Evolutionary conservation across 2,329 filamentous ascomycete species (phyloP), one percentile per base, ranked within the genome.

Genomic region (Nothopassalora personata): DNA sequence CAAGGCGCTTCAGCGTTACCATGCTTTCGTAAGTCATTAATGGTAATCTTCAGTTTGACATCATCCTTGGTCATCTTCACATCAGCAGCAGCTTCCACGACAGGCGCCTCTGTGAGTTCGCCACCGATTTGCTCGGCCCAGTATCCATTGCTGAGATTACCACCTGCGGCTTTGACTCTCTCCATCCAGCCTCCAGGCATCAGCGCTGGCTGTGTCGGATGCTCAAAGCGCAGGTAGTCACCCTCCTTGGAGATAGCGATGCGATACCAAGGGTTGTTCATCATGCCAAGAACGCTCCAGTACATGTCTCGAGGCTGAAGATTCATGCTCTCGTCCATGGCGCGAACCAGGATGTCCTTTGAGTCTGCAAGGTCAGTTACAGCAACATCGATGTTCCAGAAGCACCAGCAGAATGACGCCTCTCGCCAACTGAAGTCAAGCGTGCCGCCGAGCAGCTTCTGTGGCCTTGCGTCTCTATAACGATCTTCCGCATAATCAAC

Each of bases 261-360:
- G 5, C 92, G 82, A 73, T 88, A 97, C 92, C 92, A 97, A 0
- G 90, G 89, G 67, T 96, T 96, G 75, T 96, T 96, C 92, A 97
- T 96, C 92, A 97, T 97, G 0, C 92, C 91, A 43, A 96, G 77
- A 1, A 96, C 91, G 60, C 86, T 91, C 92, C 92, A 97, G 76
- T 96, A 96, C 90, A 96, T 94, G 68, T 97, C 92, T 61, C 90
- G 82, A 4, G 92, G 92, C 71, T 96, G 91, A 0, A 90, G 79
- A 73, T 89, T 90, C 84, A 96, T 87, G 56, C 87, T 83, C 64
- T 96, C 92, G 66, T 97, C 92, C 91, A 96, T 96, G 4, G 87
- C 88, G 48, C 92, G 82, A 5, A 96, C 86, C 69, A 95, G 81
- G 39, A 97, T 84, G 67, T 91, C 90, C 47, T 85, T 82, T 0